A percentile compares a stretch with the other conserved stretches of the same genome.
Conservation (phyloP, 2,329 filamentous ascomycete genomes). For the Cryoendolithus antarcticus region DNA sequence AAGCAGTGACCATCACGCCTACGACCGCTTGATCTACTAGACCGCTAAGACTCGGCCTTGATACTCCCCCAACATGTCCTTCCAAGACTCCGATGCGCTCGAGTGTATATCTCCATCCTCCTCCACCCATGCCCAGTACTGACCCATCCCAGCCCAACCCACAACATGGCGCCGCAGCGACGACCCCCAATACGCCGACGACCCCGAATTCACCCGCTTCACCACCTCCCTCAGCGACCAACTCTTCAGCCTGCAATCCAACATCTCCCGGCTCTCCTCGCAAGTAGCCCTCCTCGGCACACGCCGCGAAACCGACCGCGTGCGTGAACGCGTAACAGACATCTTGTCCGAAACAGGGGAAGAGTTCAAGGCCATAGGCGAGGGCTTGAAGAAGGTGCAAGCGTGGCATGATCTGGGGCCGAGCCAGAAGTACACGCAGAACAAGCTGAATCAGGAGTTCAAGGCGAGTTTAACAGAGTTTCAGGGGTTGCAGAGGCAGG, state of each 20-base stretch:
- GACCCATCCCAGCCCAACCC: conserved; percentile 42
- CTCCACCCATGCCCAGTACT: conserved; percentile 1
- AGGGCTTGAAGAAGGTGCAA: conserved; percentile 86
- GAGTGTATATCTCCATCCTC: conserved; percentile 13
- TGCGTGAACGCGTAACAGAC: conserved; percentile 81
- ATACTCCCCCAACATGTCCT: conserved; percentile 13
- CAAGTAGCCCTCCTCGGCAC: conserved; percentile 81
- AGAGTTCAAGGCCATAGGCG: conserved; percentile 81
- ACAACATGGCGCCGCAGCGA: conserved; percentile 55
- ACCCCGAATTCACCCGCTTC: conserved; percentile 79
- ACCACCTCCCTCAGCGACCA: conserved; percentile 76
- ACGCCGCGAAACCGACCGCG: conserved; percentile 77
- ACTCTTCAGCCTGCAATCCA: conserved; percentile 77
- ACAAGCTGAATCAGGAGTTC: conserved; percentile 90
- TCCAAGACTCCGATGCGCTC: conserved; percentile 12
- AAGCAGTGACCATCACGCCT: too few relatives aligned
- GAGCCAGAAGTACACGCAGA: conserved; percentile 90
- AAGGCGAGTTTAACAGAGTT: conserved; percentile 81
- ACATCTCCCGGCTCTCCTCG: conserved; percentile 71
- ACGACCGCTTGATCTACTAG: too few relatives aligned
- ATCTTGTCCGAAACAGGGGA: conserved; percentile 75
- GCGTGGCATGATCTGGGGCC: conserved; percentile 61
- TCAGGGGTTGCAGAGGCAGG: conserved; percentile 77
- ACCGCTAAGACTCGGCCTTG: background rate
- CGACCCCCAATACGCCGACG: conserved; percentile 70